Evolutionary conservation across 495 filamentous ascomycete species (phyloP).

Genomic region (Aspergillus sclerotioniger): DNA sequence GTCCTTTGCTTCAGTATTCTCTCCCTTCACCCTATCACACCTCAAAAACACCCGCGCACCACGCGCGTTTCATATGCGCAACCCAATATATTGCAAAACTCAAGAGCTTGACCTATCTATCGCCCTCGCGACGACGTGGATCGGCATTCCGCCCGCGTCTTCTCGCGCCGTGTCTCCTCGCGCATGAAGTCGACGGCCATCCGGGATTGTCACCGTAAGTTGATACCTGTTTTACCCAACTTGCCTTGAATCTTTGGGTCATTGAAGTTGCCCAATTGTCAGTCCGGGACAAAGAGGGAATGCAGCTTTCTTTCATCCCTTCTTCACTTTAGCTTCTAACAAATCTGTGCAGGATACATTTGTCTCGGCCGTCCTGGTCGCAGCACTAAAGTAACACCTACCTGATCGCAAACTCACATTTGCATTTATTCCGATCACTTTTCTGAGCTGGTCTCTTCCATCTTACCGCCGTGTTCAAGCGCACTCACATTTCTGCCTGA

Average conservation of each 20-base stretch:
- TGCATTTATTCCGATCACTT: neutral
- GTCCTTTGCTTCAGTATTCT: neutral
- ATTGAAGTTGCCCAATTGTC: neutral
- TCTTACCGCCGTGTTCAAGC: neutral
- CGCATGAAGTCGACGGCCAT: neutral
- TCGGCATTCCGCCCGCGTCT: neutral
- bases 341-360: neutral
- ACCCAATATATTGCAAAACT: neutral
- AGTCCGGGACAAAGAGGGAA: neutral
- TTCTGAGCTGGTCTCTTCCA: neutral
- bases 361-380: neutral
- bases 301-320: neutral
- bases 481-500: neutral
- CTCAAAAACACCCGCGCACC: neutral
- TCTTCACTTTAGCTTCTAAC: neutral
- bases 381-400: neutral
- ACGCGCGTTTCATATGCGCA: neutral
- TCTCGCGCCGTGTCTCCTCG: neutral
- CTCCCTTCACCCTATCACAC: neutral
- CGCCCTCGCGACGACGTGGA: neutral
- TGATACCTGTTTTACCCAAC: neutral
- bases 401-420: neutral
- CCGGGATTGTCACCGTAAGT: neutral
- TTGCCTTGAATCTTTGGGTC: neutral
- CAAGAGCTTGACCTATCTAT: neutral